Evolutionary conservation across 73 alveolate genomes (phyloP).

Genomic region (Effrenium voratum): DNA sequence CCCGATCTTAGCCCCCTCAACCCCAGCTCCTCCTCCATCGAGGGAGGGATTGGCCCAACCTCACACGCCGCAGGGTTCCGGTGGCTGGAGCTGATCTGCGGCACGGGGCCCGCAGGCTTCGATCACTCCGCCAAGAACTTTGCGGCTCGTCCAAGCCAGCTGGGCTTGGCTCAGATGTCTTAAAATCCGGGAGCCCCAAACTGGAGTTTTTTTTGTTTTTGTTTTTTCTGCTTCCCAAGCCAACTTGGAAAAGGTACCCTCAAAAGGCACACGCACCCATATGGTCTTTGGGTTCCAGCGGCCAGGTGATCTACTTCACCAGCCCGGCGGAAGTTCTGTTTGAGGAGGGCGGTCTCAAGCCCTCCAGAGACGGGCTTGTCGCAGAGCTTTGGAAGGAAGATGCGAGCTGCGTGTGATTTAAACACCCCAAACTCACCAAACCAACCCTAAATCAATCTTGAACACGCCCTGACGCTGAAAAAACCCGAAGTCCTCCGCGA

Average conservation of each 20-base stretch:
- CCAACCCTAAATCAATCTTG: too few species aligned
- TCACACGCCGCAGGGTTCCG: conserved; percentile 26
- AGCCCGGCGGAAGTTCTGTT: conserved; percentile 80
- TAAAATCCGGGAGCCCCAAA: background rate
- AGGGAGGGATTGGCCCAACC: background rate
- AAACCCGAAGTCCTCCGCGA: too few species aligned
- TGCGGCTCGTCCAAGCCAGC: background rate
- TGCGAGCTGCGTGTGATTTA: background rate
- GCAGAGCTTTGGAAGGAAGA: conserved; percentile 10
- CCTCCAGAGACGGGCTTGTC: conserved; percentile 60
- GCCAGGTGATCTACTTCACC: conserved; percentile 70
- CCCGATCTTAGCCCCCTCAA: background rate
- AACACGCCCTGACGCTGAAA: too few species aligned
- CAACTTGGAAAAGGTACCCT: too few species aligned
- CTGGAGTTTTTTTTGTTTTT: background rate
- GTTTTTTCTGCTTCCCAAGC: too few species aligned
- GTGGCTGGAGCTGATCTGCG: conserved; percentile 73
- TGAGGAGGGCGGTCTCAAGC: conserved; percentile 19
- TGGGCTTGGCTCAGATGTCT: background rate
- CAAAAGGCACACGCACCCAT: too few species aligned
- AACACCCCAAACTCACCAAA: background rate
- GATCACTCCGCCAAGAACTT: conserved; percentile 44
- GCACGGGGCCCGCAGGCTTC: conserved; percentile 80
- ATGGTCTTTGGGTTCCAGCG: background rate
- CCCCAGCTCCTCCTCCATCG: too few species aligned